These are phyloP conservation scores for Albatrellus ellisii DNA, from an alignment of 768 basidiomycete species.

Conservation along the genomic window DNA sequence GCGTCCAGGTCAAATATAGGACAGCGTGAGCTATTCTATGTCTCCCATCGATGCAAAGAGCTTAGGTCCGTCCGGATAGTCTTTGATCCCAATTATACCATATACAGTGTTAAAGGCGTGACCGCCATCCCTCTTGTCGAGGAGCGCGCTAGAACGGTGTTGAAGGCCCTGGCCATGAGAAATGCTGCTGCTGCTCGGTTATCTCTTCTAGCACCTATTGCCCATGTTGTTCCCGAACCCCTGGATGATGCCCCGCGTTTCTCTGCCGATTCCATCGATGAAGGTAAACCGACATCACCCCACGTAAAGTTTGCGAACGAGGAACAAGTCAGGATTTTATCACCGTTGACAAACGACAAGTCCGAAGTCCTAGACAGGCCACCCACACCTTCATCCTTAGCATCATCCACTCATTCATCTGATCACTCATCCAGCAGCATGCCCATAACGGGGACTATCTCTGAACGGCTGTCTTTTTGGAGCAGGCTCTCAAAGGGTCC, in stretches of 20 bases:
- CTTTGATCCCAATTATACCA: conserved; percentile 42
- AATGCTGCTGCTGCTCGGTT: conserved; percentile 31
- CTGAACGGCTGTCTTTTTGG: conserved; percentile 67
- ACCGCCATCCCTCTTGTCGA: conserved; percentile 60
- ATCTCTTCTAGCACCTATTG: conserved; percentile 27
- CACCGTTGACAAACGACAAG: conserved; percentile 19
- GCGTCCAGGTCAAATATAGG: conserved; percentile 51
- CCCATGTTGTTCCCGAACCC: too few species aligned
- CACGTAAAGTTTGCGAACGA: conserved; percentile 44
- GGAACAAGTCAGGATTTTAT: conserved; percentile 32
- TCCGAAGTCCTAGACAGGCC: conserved; percentile 13
- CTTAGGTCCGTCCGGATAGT: conserved; percentile 27
- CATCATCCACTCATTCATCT: conserved; percentile 42
- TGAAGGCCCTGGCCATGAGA: conserved; percentile 40
- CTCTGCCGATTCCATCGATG: conserved; percentile 4
- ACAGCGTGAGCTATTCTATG: conserved; percentile 34
- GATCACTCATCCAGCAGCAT: conserved; percentile 26
- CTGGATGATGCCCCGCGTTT: too few species aligned
- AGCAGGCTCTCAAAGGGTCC: conserved; percentile 35
- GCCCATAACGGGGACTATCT: conserved; percentile 51
- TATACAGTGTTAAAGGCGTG: conserved; percentile 60
- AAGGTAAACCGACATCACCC: conserved; percentile 10
- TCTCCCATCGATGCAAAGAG: not conserved
- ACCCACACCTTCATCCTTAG: conserved; percentile 25
- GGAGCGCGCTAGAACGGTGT: conserved; percentile 39